These are phyloP conservation scores for Puccinellia tenuiflora DNA, from an alignment of 176 grass and related monocot genomes.

Conservation along the genomic window DNA sequence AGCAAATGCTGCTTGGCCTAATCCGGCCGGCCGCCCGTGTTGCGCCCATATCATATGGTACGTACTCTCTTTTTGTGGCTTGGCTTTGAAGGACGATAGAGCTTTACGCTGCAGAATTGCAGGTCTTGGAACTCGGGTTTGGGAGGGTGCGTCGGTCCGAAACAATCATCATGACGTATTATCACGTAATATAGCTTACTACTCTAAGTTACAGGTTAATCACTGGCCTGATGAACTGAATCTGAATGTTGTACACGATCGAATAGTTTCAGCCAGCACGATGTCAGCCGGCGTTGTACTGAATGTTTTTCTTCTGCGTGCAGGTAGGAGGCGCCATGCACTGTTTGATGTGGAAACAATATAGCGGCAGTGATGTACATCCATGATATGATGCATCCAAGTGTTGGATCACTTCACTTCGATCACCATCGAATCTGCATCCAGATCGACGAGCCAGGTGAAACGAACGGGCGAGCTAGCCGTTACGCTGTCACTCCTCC, in stretches of 20 bases:
- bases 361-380: no score
- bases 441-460: constrained; percentile 9
- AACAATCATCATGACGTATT: not conserved
- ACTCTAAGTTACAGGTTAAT: no score
- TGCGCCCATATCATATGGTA: not conserved
- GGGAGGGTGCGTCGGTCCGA: not conserved
- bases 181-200: no score
- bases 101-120: not conserved
- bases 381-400: not conserved
- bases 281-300: no score
- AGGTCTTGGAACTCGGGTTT: not conserved
- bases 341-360: no score
- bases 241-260: no score
- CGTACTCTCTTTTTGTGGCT: not conserved
- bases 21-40: not conserved
- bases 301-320: no score
- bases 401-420: not conserved
- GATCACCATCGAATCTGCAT: not conserved
- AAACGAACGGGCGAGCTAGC: not conserved
- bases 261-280: no score
- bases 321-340: no score
- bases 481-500: not conserved
- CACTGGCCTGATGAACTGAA: no score
- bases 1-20: constrained; percentile 30
- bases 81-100: not conserved